Evolutionary conservation across 1,139 yeast genomes (phyloP).

Genomic region (Kodamaea sp.): DNA sequence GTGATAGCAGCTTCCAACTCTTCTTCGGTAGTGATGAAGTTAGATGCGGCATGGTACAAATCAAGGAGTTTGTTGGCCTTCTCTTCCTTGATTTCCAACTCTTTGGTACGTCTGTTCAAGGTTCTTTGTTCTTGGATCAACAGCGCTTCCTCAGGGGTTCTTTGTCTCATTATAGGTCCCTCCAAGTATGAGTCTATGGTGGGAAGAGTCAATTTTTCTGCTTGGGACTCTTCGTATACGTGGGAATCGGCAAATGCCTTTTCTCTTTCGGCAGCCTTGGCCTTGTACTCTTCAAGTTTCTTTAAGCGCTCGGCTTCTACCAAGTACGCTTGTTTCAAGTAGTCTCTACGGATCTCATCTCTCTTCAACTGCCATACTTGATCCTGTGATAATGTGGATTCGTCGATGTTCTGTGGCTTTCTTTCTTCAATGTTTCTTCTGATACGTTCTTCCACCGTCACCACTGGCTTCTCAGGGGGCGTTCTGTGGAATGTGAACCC

Average conservation of each 20-base stretch:
- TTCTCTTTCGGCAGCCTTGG: constrained; percentile 26
- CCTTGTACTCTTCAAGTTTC: constrained; percentile 31
- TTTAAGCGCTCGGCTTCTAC: constrained; percentile 45
- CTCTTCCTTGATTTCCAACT: constrained; percentile 36
- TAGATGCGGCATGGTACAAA: constrained; percentile 69
- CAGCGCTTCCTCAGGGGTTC: constrained; percentile 69
- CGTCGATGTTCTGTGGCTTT: constrained; percentile 36
- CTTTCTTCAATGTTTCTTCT: constrained; percentile 48
- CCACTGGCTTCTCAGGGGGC: constrained; percentile 53
- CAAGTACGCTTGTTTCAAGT: constrained; percentile 65
- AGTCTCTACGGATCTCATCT: constrained; percentile 72
- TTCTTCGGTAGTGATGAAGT: constrained; percentile 65
- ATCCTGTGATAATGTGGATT: constrained; percentile 39
- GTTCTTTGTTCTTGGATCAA: constrained; percentile 30
- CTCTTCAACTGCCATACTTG: constrained; percentile 59
- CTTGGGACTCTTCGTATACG: constrained; percentile 29
- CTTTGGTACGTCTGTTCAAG: constrained; percentile 36
- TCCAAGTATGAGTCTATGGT: constrained; percentile 69
- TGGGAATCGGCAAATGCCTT: constrained; percentile 27
- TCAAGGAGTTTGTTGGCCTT: constrained; percentile 62
- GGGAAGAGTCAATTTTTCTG: constrained; percentile 72
- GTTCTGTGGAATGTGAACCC: constrained; percentile 36
- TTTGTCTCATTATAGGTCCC: constrained; percentile 69
- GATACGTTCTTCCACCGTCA: constrained; percentile 62
- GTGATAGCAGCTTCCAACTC: constrained; percentile 59